Evolutionary conservation across 768 basidiomycete genomes (phyloP).

Genomic region (Boletus insuetus): DNA sequence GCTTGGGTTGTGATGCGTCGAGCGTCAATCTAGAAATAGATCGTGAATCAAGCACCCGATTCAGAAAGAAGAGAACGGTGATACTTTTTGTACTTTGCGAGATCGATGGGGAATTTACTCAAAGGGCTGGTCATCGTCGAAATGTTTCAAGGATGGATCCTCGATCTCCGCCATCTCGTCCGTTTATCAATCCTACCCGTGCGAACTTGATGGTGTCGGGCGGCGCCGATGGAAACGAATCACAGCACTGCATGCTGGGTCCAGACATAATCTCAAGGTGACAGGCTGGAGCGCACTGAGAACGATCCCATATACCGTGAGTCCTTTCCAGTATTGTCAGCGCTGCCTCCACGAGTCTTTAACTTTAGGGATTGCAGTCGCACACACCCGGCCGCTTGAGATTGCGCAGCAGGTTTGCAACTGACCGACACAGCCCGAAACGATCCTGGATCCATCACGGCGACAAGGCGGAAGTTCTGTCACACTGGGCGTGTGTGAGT

Average conservation of each 20-base stretch:
- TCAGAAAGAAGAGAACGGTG: slow-evolving; percentile 7
- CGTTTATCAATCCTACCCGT: slow-evolving; percentile 25
- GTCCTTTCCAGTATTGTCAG: too few relatives aligned
- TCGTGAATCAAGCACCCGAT: background rate
- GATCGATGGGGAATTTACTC: slow-evolving; percentile 71
- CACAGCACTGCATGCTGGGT: background rate
- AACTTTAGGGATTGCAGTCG: too few relatives aligned
- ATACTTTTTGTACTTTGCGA: slow-evolving; percentile 73
- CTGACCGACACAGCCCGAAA: too few relatives aligned
- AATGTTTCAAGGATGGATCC: background rate
- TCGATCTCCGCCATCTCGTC: background rate
- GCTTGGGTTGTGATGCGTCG: slow-evolving; percentile 62
- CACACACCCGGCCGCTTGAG: too few relatives aligned
- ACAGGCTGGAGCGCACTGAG: slow-evolving; percentile 10
- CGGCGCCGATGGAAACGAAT: background rate
- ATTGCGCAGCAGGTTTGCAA: too few relatives aligned
- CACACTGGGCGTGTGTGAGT: too few relatives aligned
- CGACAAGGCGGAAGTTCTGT: too few relatives aligned
- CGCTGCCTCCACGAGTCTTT: too few relatives aligned
- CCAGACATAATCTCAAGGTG: too few relatives aligned
- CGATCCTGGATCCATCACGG: too few relatives aligned
- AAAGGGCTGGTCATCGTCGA: slow-evolving; percentile 40
- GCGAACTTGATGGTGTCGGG: slow-evolving; percentile 21
- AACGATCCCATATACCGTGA: background rate
- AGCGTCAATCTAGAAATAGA: slow-evolving; percentile 56